Percentiles rank a stretch among this genome's conserved stretches.
Conservation (phyloP, 768 basidiomycete genomes). For the Podaxis mareebaensis region DNA sequence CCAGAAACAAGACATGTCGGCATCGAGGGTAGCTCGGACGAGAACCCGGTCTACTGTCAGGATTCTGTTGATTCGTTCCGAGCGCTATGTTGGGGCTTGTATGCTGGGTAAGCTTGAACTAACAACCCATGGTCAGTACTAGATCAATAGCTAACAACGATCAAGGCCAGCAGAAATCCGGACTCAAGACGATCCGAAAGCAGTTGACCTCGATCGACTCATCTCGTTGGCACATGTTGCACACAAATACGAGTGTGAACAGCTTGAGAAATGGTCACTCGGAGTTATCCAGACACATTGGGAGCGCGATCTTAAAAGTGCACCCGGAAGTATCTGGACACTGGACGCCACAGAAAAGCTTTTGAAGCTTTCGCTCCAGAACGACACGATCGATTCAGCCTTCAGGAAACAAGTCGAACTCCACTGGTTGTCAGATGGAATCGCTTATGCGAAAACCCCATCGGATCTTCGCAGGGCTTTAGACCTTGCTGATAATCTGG, state of each 20-base stretch:
- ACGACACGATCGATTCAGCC: not conserved
- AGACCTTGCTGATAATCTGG: not conserved
- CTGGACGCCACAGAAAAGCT: conserved; percentile 1
- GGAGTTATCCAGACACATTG: not conserved
- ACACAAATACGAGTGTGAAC: not conserved
- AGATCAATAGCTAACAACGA: not conserved
- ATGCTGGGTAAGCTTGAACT: not conserved
- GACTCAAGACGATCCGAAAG: not conserved
- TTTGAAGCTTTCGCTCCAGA: not conserved
- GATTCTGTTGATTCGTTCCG: not conserved
- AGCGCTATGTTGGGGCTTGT: conserved; percentile 6
- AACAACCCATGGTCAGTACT: not conserved
- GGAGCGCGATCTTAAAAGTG: not conserved
- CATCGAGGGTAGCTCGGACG: not conserved
- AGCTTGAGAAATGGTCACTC: not conserved
- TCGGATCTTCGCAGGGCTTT: not conserved
- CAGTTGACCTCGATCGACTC: not conserved
- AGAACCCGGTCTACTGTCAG: conserved; percentile 5
- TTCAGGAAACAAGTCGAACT: conserved; percentile 1
- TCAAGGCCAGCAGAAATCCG: conserved; percentile 3
- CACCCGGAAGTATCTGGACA: not conserved
- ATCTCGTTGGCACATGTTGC: not conserved
- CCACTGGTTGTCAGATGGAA: not conserved
- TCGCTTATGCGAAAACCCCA: not conserved
- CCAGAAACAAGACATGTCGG: not conserved